Evolutionary conservation across 1,284 basidiomycete genomes (phyloP).

Genomic region (Trametes pubescens): DNA sequence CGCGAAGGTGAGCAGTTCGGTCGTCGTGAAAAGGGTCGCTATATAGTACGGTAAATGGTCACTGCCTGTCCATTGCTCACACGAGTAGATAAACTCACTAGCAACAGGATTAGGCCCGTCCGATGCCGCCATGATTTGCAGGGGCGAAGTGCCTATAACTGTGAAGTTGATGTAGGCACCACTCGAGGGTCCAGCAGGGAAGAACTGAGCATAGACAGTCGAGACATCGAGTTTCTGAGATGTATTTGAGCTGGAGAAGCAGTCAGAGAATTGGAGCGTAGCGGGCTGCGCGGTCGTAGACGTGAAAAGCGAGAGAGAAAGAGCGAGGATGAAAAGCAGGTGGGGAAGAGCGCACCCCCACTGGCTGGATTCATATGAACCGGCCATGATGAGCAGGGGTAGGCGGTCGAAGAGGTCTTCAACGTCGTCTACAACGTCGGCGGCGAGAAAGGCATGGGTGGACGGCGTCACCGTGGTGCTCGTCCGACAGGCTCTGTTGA

Average conservation of each 20-base stretch:
- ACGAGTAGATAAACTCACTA: constrained; percentile 41
- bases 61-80: background rate
- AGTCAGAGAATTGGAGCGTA: constrained; percentile 53
- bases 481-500: constrained; percentile 10
- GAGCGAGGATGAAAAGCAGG: constrained; percentile 33
- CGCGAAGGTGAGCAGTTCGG: constrained; percentile 80
- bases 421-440: constrained; percentile 26
- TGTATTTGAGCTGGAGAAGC: constrained; percentile 58
- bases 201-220: constrained; percentile 78
- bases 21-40: constrained; percentile 89
- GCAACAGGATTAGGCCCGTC: constrained; percentile 69
- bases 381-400: constrained; percentile 35
- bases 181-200: constrained; percentile 50
- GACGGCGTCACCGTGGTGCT: constrained; percentile 32
- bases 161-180: constrained; percentile 69
- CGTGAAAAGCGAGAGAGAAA: constrained; percentile 33
- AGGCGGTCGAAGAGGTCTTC: constrained; percentile 16
- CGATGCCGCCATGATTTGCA: constrained; percentile 66
- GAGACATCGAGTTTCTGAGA: constrained; percentile 71
- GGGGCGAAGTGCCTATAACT: constrained; percentile 64
- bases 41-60: constrained; percentile 18
- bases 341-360: constrained; percentile 30
- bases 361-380: constrained; percentile 27
- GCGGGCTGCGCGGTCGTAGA: constrained; percentile 43
- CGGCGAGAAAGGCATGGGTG: constrained; percentile 26